Base-by-base conservation (phyloP, 2,329 filamentous ascomycete genomes). In the Phaeosphaeria sp. region DNA sequence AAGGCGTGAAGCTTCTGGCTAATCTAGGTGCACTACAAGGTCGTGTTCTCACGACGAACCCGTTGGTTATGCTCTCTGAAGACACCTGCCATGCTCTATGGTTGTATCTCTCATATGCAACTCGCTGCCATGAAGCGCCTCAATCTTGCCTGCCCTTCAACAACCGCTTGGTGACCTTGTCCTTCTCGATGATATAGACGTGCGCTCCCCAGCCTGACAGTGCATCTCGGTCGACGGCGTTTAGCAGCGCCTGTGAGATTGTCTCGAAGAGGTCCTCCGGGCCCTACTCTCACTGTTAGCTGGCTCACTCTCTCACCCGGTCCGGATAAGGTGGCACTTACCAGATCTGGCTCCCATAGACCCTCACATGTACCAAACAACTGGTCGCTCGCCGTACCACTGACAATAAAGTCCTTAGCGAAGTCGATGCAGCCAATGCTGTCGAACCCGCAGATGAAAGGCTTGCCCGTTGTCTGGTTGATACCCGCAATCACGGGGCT, bases 341-440 rank as follows among this genome's bases (percentile, higher is more conserved):
- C 94, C 84, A 99, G 82, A 87, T 97, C 91, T 53, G 95, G 93
- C 84, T 99, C 95, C 93, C 94, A 99, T 68, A 99, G 82, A 65
- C 92, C 92, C 84, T 99, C 95, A 78, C 95, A 99, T 80, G 96
- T 99, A 83, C 95, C 95, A 83, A 97, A 99, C 73, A 99, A 84
- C 85, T 99, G 95, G 79, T 99, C 94, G 71, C 91, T 94, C 51
- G 95, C 95, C 24, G 95, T 99, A 60, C 95, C 95, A 70, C 90
- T 92, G 68, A 99, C 95, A 77, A 99, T 98, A 79, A 99, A 99
- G 83, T 99, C 95, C 85, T 97, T 97, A 65, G 95, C 95, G 80
- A 97, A 97, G 82, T 99, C 95, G 79, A 99, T 99, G 81, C 95
- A 99, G 68, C 95, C 95, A 79, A 99, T 99, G 79, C 91, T 96